These are phyloP conservation scores for Penicillium paneum DNA, from an alignment of 2,329 filamentous ascomycete species.

Conservation along the genomic window DNA sequence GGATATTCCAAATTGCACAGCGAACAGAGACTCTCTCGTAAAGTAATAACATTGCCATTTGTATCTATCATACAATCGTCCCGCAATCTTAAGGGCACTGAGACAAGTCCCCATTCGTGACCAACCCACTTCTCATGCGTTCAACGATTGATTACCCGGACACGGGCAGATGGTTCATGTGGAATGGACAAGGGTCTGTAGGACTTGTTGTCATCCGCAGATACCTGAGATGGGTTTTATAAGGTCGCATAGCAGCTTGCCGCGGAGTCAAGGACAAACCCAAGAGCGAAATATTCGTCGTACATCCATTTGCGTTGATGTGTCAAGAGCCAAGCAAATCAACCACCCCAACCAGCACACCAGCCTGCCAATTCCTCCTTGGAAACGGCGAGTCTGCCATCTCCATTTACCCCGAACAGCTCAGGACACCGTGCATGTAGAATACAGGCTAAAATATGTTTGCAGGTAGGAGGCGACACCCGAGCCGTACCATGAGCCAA, in stretches of 20 bases:
- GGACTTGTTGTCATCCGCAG: neutral
- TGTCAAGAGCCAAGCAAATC: conserved; percentile 9
- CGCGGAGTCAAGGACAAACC: too few species aligned
- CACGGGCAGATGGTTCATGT: neutral
- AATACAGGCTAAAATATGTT: conserved; percentile 83
- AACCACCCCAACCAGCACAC: conserved; percentile 49
- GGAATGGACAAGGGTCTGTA: neutral
- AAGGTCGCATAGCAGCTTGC: neutral
- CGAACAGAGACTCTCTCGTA: too few species aligned
- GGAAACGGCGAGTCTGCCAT: conserved; percentile 50
- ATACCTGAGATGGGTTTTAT: neutral
- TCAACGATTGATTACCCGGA: neutral
- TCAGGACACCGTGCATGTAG: conserved; percentile 63
- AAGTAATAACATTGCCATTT: neutral
- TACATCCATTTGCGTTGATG: neutral
- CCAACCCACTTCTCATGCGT: neutral
- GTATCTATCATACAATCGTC: neutral
- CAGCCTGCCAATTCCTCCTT: conserved; percentile 72
- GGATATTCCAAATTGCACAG: conserved; percentile 12
- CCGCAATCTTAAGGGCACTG: neutral
- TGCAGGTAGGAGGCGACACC: conserved; percentile 58
- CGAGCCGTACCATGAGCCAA: conserved; percentile 23
- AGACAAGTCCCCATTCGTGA: neutral
- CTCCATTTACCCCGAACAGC: conserved; percentile 57
- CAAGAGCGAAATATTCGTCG: neutral